phyloP scores from a whole-genome alignment of 169 alveolate species.

The Eimeria sp. region DNA sequence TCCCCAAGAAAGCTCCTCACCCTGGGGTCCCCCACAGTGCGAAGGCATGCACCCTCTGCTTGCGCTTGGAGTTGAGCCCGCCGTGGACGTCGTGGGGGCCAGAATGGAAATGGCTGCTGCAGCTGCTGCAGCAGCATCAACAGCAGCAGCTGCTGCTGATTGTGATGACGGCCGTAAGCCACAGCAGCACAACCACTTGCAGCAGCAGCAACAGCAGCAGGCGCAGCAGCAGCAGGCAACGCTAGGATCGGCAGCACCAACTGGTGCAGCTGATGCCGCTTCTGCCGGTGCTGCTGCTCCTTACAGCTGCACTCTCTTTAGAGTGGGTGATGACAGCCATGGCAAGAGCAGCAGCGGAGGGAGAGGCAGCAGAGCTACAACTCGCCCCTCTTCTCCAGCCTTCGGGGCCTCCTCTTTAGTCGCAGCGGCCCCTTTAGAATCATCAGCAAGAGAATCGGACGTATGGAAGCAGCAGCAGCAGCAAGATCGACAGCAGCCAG shows the following conservation, averaged over 20 bases:
- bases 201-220: conserved; percentile 13
- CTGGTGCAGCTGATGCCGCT: background rate
- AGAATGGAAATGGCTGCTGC: conserved; percentile 75
- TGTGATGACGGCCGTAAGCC: background rate
- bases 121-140: conserved; percentile 37
- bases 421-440: background rate
- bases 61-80: conserved; percentile 51
- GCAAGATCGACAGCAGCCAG: conserved; percentile 49
- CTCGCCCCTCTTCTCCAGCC: conserved; percentile 54
- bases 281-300: conserved; percentile 42
- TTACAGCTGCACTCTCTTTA: background rate
- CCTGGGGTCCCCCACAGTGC: conserved; percentile 19
- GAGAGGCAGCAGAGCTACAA: conserved; percentile 28
- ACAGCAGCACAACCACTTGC: background rate
- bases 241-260: background rate
- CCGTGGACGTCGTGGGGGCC: conserved; percentile 56
- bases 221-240: conserved; percentile 25
- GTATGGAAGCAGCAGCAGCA: conserved; percentile 33
- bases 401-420: background rate
- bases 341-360: conserved; percentile 46
- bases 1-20: conserved; percentile 22
- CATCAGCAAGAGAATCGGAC: conserved; percentile 8
- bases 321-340: background rate
- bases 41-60: conserved; percentile 48
- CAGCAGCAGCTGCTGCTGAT: conserved; percentile 45